Conservation (phyloP, 371 early-diverging fungal genomes). For the Syncephalis plumigaleata region DNA sequence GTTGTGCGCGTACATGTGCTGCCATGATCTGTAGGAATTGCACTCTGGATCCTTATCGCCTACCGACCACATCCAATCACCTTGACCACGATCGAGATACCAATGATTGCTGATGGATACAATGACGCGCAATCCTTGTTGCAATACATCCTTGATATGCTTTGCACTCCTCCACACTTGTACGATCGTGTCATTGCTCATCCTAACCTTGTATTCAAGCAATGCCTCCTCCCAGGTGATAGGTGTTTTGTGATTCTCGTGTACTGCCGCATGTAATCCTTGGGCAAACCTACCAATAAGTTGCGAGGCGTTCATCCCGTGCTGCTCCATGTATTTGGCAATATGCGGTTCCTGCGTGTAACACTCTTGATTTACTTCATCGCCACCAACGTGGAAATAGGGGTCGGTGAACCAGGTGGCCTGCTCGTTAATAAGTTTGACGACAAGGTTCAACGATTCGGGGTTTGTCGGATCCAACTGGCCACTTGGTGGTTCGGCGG, state of each 20-base stretch:
- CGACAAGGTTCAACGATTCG: conserved; percentile 29
- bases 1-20: too few relatives aligned
- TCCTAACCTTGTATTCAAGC: conserved; percentile 19
- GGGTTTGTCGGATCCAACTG: conserved; percentile 45
- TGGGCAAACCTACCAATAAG: conserved; percentile 9
- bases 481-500: conserved; percentile 53
- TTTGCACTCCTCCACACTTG: conserved; percentile 30
- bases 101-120: neutral
- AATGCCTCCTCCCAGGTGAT: conserved; percentile 35
- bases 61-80: too few relatives aligned
- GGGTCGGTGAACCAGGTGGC: conserved; percentile 38
- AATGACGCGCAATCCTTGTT: neutral
- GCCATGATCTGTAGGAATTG: too few relatives aligned
- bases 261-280: conserved; percentile 11
- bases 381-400: conserved; percentile 56
- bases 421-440: conserved; percentile 39
- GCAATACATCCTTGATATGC: conserved; percentile 3
- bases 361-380: conserved; percentile 47
- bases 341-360: conserved; percentile 33
- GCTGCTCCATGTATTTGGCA: conserved; percentile 5
- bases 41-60: too few relatives aligned
- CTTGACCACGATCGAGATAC: too few relatives aligned
- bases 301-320: conserved; percentile 4
- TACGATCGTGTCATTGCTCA: conserved; percentile 23
- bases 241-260: conserved; percentile 18